These are phyloP conservation scores for Penicillium bovifimosum DNA, from an alignment of 495 filamentous ascomycete genomes.

Conservation along the genomic window DNA sequence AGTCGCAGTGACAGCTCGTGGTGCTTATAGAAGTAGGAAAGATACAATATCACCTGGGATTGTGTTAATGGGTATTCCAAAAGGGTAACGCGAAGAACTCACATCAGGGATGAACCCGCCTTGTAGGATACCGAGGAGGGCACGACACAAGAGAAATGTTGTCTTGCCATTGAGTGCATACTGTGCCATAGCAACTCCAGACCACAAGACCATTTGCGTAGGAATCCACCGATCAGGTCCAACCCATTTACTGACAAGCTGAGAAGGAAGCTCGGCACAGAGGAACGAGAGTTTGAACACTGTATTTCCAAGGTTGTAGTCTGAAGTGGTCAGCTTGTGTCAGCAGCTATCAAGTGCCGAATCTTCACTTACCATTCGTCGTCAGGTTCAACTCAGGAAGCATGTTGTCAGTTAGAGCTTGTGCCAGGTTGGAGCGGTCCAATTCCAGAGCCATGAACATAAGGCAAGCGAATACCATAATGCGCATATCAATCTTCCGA, in stretches of 20 bases:
- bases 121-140: constrained; percentile 55
- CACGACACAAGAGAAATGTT: constrained; percentile 57
- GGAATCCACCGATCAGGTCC: constrained; percentile 77
- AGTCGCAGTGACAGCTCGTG: constrained; percentile 59
- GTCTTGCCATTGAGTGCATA: constrained; percentile 51
- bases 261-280: constrained; percentile 55
- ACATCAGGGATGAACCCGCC: constrained; percentile 47
- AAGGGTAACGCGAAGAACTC: background rate
- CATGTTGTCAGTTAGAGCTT: constrained; percentile 41
- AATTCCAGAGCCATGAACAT: constrained; percentile 73
- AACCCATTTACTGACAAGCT: constrained; percentile 58
- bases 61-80: background rate
- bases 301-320: constrained; percentile 29
- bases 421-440: constrained; percentile 50
- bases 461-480: constrained; percentile 55
- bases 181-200: constrained; percentile 56
- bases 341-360: background rate
- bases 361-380: constrained; percentile 37
- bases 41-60: constrained; percentile 47
- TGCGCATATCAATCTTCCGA: constrained; percentile 42
- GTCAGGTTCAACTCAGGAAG: constrained; percentile 48
- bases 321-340: constrained; percentile 3
- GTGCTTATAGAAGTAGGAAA: constrained; percentile 67
- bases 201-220: constrained; percentile 66
- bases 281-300: constrained; percentile 23